Evolutionary conservation across 1,284 basidiomycete genomes (phyloP).

Genomic region (Ustilago trichophora): DNA sequence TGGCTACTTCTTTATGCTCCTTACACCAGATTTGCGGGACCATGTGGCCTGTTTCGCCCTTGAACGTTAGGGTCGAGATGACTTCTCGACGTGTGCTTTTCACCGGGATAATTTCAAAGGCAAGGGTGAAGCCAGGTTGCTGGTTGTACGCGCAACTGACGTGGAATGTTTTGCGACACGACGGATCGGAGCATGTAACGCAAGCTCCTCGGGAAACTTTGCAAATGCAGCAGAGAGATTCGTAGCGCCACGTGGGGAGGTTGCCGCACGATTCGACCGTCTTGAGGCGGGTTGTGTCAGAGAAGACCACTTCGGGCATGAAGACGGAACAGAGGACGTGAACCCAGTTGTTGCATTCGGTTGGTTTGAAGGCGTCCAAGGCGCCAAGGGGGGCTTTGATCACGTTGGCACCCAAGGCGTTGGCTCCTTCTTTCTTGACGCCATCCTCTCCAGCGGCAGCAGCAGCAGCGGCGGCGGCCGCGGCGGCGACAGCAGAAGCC

Average conservation of each 20-base stretch:
- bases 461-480: background rate
- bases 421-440: slow-evolving; percentile 23
- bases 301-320: slow-evolving; percentile 82
- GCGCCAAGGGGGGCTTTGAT: slow-evolving; percentile 63
- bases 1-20: slow-evolving; percentile 74
- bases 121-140: slow-evolving; percentile 76
- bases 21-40: slow-evolving; percentile 81
- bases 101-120: slow-evolving; percentile 86
- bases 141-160: slow-evolving; percentile 87
- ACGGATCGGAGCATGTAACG: slow-evolving; percentile 77
- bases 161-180: slow-evolving; percentile 81
- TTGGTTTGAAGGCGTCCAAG: slow-evolving; percentile 87
- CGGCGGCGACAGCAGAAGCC: slow-evolving; percentile 4
- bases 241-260: slow-evolving; percentile 70
- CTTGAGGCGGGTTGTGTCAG: slow-evolving; percentile 76
- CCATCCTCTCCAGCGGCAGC: slow-evolving; percentile 6
- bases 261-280: slow-evolving; percentile 86
- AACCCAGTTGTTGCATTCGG: slow-evolving; percentile 91
- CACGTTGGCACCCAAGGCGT: background rate
- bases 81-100: slow-evolving; percentile 66
- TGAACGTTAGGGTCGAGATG: slow-evolving; percentile 79
- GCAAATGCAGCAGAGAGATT: slow-evolving; percentile 70
- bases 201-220: slow-evolving; percentile 78
- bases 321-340: slow-evolving; percentile 90
- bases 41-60: slow-evolving; percentile 85